A percentile compares a stretch with the other conserved stretches of the same genome.
Evolutionary conservation across 2,329 filamentous ascomycete genomes (phyloP).

Genomic region (Microcyclosporella mali): DNA sequence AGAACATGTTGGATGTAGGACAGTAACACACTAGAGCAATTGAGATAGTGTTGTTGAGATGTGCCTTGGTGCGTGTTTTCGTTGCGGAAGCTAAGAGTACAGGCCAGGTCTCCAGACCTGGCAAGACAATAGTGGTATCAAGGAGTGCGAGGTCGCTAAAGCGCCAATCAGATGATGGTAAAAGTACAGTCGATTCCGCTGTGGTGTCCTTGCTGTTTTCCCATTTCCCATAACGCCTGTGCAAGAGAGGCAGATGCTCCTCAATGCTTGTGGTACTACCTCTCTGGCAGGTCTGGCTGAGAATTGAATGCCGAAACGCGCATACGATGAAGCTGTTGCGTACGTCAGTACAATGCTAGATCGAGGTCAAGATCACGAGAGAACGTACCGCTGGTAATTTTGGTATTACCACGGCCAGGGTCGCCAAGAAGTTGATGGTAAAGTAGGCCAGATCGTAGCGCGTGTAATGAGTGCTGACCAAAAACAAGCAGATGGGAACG

Average conservation of each 20-base stretch:
- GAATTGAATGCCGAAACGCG: constrained; percentile 33
- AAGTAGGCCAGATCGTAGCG: constrained; percentile 98
- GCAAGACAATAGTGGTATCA: constrained; percentile 10
- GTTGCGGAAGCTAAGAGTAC: constrained; percentile 4
- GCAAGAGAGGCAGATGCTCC: too few species aligned
- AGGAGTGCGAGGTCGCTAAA: constrained; percentile 16
- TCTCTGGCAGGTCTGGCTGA: constrained; percentile 22
- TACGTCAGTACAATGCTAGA: constrained; percentile 9
- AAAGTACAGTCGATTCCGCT: constrained; percentile 12
- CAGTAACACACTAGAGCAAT: too few species aligned
- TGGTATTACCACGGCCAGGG: constrained; percentile 87
- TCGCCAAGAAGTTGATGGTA: constrained; percentile 91
- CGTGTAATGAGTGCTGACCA: constrained; percentile 97
- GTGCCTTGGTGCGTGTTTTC: not conserved
- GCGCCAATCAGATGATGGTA: constrained; percentile 10
- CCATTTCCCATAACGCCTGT: constrained; percentile 15
- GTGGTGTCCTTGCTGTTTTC: constrained; percentile 14
- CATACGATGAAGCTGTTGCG: constrained; percentile 33
- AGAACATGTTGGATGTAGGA: too few species aligned
- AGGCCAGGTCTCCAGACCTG: constrained; percentile 2
- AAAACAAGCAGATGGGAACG: constrained; percentile 88
- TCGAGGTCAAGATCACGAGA: not conserved
- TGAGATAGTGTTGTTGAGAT: not conserved
- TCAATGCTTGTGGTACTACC: too few species aligned
- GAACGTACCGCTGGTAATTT: constrained; percentile 85